A percentile compares a stretch with the other conserved stretches of the same genome.
phyloP scores from a whole-genome alignment of 2,329 filamentous ascomycete species.

The Penicillium olsonii region DNA sequence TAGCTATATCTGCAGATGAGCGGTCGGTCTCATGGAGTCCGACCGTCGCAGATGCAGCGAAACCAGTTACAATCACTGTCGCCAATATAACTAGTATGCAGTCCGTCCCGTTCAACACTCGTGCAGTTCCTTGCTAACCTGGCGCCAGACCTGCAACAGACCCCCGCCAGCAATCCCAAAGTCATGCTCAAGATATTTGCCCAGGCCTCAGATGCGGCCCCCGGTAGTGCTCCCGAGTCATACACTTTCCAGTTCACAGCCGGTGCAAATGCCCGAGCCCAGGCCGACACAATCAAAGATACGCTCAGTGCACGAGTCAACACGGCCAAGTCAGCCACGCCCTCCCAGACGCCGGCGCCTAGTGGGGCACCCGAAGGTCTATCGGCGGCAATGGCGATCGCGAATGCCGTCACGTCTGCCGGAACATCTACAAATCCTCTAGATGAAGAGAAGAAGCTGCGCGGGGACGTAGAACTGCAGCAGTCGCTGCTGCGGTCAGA shows the following conservation, averaged over 20 bases:
- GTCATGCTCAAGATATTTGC: constrained; percentile 93
- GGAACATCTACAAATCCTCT: constrained; percentile 57
- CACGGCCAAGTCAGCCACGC: constrained; percentile 59
- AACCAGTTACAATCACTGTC: constrained; percentile 69
- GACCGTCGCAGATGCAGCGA: constrained; percentile 60
- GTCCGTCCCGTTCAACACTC: constrained; percentile 1
- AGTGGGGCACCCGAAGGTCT: constrained; percentile 44
- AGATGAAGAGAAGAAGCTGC: constrained; percentile 80
- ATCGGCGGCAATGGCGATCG: constrained; percentile 75
- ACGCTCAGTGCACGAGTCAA: constrained; percentile 76
- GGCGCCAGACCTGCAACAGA: constrained; percentile 82
- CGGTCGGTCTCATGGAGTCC: constrained; percentile 81
- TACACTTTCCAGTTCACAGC: constrained; percentile 92
- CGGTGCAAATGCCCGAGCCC: constrained; percentile 68
- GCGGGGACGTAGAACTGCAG: constrained; percentile 77
- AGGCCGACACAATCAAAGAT: constrained; percentile 85
- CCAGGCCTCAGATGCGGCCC: constrained; percentile 54
- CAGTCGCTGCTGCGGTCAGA: constrained; percentile 85
- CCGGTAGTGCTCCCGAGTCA: constrained; percentile 54
- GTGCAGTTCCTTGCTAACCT: constrained; percentile 4
- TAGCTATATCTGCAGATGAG: constrained; percentile 73
- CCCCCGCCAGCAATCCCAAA: constrained; percentile 81
- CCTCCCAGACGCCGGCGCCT: constrained; percentile 36
- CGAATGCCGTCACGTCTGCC: constrained; percentile 63
- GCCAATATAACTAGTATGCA: constrained; percentile 77